These are phyloP conservation scores for Sporothrix euskadiensis DNA, from an alignment of 2,329 filamentous ascomycete genomes.

Conservation along the genomic window DNA sequence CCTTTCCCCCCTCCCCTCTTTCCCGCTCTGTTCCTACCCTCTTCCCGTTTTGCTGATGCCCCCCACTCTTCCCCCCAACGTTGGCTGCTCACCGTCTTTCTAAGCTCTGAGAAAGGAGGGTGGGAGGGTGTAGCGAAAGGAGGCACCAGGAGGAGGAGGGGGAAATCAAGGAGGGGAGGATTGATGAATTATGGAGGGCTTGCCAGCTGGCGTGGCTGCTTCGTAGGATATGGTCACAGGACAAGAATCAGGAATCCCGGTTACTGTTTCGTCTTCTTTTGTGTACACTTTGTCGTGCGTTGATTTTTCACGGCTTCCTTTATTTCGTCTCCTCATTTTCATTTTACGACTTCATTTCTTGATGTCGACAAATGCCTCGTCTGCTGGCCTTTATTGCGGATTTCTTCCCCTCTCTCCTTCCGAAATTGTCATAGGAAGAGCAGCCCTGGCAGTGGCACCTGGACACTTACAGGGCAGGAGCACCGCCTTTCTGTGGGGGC, in stretches of 20 bases:
- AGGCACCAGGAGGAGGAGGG: background rate
- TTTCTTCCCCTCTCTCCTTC: slow-evolving; percentile 8
- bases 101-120: background rate
- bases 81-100: slow-evolving; percentile 23
- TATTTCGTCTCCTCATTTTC: background rate
- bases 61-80: background rate
- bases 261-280: background rate
- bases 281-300: background rate
- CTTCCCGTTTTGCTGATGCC: background rate
- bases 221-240: slow-evolving; percentile 4
- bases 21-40: slow-evolving; percentile 1
- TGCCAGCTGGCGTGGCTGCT: slow-evolving; percentile 16
- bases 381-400: background rate
- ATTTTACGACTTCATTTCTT: background rate
- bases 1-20: background rate
- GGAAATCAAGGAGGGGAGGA: background rate
- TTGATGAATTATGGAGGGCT: background rate
- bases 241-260: background rate
- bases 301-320: background rate
- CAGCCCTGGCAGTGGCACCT: background rate
- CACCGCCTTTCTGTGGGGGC: background rate
- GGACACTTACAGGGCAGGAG: background rate
- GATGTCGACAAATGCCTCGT: slow-evolving; percentile 22
- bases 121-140: slow-evolving; percentile 11
- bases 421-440: slow-evolving; percentile 10